Conservation (phyloP, 73 alveolate genomes). For the Symbiodinium natans region DNA sequence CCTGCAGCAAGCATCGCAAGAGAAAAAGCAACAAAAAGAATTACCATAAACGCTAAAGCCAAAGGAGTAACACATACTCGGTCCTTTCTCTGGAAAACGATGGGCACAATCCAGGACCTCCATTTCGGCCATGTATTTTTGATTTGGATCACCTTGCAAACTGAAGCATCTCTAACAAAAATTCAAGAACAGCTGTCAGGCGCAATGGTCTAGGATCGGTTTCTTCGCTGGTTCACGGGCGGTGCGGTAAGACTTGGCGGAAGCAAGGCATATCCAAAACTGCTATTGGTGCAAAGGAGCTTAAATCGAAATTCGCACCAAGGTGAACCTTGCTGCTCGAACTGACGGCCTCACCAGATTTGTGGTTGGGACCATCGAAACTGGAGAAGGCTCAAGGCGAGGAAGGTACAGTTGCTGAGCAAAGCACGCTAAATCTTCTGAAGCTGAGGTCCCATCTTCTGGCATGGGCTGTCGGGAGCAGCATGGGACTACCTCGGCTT, state of each 20-base stretch:
- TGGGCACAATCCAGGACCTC: constrained; percentile 56
- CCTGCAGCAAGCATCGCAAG: neutral
- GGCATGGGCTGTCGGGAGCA: constrained; percentile 53
- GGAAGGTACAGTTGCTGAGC: too few relatives aligned
- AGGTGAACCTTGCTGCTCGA: constrained; percentile 79
- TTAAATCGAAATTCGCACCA: neutral
- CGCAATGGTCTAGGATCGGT: too few relatives aligned
- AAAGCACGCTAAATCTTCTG: too few relatives aligned
- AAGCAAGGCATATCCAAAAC: too few relatives aligned
- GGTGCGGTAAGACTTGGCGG: too few relatives aligned
- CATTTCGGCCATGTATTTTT: constrained; percentile 66
- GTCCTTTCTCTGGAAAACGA: constrained; percentile 64
- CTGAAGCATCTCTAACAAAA: neutral
- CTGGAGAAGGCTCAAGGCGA: too few relatives aligned
- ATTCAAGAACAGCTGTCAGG: too few relatives aligned
- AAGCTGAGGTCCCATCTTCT: neutral
- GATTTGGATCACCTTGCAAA: constrained; percentile 60
- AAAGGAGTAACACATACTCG: neutral
- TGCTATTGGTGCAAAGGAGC: neutral
- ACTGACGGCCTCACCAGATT: constrained; percentile 3
- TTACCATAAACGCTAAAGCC: neutral
- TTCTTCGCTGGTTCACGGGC: too few relatives aligned
- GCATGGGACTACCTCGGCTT: constrained; percentile 53
- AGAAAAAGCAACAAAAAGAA: too few relatives aligned
- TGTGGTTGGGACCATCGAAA: too few relatives aligned